These are phyloP conservation scores for Thraustochytrium striatum DNA, from an alignment of 352 stramenopile species.

Conservation along the genomic window DNA sequence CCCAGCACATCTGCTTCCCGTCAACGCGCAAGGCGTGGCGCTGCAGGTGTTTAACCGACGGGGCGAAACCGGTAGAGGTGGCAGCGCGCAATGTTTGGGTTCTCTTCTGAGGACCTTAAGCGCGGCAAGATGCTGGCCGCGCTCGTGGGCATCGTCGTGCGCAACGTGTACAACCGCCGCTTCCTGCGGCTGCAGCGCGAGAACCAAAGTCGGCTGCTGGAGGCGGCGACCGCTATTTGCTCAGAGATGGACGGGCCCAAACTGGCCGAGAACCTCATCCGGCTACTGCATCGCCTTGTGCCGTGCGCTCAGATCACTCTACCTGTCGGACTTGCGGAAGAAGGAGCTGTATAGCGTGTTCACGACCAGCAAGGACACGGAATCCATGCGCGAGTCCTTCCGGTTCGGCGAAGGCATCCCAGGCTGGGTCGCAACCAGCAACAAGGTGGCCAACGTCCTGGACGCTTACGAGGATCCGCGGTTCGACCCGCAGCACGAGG, in stretches of 20 bases:
- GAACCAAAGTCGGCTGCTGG: neutral
- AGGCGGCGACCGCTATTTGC: conserved; percentile 10
- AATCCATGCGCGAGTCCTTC: conserved; percentile 66
- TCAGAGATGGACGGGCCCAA: neutral
- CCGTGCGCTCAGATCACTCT: conserved; percentile 17
- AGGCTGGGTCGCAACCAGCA: conserved; percentile 76
- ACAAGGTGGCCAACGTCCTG: conserved; percentile 74
- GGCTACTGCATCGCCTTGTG: neutral
- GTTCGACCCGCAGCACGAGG: conserved; percentile 81
- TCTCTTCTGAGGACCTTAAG: neutral
- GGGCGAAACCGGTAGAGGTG: neutral
- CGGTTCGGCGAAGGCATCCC: conserved; percentile 76
- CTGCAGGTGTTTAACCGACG: too few species aligned
- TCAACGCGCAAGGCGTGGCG: too few species aligned
- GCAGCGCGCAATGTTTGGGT: neutral
- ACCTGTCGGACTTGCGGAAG: conserved; percentile 19
- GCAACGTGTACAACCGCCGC: neutral
- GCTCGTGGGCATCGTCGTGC: neutral
- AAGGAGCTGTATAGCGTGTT: conserved; percentile 49
- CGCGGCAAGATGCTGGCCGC: neutral
- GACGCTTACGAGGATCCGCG: conserved; percentile 81
- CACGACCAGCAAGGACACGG: conserved; percentile 57
- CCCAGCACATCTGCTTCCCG: too few species aligned
- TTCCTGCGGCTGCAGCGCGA: neutral
- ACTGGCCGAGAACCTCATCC: conserved; percentile 38